Evolutionary conservation across 176 grass and related monocot species (phyloP).

Genomic region (Rhynchospora pubera): DNA sequence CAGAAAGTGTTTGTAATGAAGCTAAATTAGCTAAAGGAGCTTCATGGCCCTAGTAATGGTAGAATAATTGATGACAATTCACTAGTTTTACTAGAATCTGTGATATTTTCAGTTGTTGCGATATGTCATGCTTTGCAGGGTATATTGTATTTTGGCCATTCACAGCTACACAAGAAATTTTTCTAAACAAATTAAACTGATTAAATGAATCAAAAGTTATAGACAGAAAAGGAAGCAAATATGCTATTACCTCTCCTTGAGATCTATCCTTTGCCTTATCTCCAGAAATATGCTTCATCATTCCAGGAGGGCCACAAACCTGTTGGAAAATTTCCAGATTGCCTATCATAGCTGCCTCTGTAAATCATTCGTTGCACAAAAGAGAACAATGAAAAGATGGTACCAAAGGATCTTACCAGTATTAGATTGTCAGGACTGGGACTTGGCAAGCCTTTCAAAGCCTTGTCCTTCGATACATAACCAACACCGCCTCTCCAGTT

Average conservation of each 20-base stretch:
- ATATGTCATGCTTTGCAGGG: background rate
- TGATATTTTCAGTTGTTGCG: background rate
- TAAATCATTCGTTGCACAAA: background rate
- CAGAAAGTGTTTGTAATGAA: background rate
- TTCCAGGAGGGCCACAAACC: slow-evolving; percentile 90
- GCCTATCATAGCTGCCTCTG: background rate
- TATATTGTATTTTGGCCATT: background rate
- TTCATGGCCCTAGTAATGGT: background rate
- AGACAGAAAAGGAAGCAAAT: background rate
- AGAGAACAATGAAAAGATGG: background rate
- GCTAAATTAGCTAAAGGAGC: background rate
- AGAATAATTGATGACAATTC: background rate
- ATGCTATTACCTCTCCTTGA: slow-evolving; percentile 67
- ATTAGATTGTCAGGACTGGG: slow-evolving; percentile 58
- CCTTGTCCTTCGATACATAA: slow-evolving; percentile 72
- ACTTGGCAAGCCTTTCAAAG: slow-evolving; percentile 80
- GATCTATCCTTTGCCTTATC: slow-evolving; percentile 77
- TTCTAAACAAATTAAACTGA: background rate
- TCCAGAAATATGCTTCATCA: slow-evolving; percentile 97
- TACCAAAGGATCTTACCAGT: slow-evolving; percentile 54
- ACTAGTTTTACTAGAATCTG: background rate
- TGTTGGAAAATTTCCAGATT: slow-evolving; percentile 26
- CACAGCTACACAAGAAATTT: background rate
- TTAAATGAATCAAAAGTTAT: background rate
- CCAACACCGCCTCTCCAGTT: slow-evolving; percentile 76